Percentiles rank a stretch among this genome's conserved stretches.
phyloP scores from a whole-genome alignment of 306 rosid species.

The Dryas octopetala region DNA sequence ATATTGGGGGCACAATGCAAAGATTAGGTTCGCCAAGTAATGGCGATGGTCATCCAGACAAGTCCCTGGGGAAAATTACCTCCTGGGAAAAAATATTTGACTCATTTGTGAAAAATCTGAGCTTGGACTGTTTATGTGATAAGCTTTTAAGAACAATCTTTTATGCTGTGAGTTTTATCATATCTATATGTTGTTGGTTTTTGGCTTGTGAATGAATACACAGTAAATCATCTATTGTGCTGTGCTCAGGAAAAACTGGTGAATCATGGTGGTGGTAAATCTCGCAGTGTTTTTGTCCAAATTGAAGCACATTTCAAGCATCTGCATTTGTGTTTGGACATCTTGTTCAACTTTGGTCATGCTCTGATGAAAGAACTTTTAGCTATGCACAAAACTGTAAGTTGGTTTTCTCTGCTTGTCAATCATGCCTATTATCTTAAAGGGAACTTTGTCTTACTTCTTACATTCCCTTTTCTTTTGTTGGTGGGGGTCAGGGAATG shows the following conservation, averaged over 20 bases:
- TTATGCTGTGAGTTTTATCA: conserved; percentile 55
- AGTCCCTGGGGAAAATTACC: conserved; percentile 40
- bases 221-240: conserved; percentile 17
- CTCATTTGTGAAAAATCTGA: conserved; percentile 43
- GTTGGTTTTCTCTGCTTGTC: conserved; percentile 23
- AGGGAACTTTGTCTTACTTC: background rate
- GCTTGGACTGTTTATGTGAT: conserved; percentile 50
- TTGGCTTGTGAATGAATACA: conserved; percentile 13
- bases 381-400: conserved; percentile 69
- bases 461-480: background rate
- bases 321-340: conserved; percentile 40
- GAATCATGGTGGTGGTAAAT: conserved; percentile 36
- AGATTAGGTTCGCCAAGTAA: conserved; percentile 37
- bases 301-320: conserved; percentile 51
- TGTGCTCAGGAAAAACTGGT: conserved; percentile 58
- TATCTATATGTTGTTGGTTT: background rate
- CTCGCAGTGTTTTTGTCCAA: conserved; percentile 16
- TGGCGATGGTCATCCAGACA: conserved; percentile 36
- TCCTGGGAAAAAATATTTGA: conserved; percentile 55
- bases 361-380: conserved; percentile 64
- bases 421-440: background rate
- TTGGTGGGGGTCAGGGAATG: background rate
- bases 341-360: conserved; percentile 54
- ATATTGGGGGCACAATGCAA: conserved; percentile 45
- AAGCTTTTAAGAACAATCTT: conserved; percentile 45